A percentile compares a stretch with the other conserved stretches of the same genome.
Evolutionary conservation across 495 filamentous ascomycete species (phyloP).

Genomic region (Penicillium subrubescens): DNA sequence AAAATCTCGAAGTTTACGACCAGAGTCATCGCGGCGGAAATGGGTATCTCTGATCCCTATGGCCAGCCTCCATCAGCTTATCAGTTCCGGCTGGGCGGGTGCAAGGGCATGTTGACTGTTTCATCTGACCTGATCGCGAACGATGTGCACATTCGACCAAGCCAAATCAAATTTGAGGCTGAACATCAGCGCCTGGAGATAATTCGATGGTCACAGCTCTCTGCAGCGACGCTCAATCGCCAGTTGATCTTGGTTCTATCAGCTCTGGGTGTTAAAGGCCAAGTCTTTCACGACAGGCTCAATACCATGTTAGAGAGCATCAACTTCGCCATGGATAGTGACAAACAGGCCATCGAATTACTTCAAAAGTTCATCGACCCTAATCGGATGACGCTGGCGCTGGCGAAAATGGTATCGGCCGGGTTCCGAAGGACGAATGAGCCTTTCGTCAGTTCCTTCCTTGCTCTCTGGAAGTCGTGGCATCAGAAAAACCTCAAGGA

Average conservation of each 20-base stretch:
- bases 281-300: conserved; percentile 68
- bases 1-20: conserved; percentile 84
- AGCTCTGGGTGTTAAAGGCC: conserved; percentile 68
- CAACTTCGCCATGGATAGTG: conserved; percentile 65
- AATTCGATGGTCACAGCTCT: conserved; percentile 74
- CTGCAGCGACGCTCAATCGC: conserved; percentile 77
- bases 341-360: conserved; percentile 60
- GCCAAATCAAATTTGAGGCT: conserved; percentile 85
- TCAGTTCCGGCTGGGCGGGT: conserved; percentile 90
- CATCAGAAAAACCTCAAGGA: conserved; percentile 86
- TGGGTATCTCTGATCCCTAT: conserved; percentile 52
- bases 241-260: conserved; percentile 87
- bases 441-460: conserved; percentile 77
- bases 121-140: conserved; percentile 60
- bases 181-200: conserved; percentile 76
- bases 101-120: conserved; percentile 82
- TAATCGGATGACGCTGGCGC: conserved; percentile 72
- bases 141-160: conserved; percentile 75
- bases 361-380: conserved; percentile 80
- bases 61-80: conserved; percentile 71
- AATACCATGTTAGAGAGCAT: conserved; percentile 63
- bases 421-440: conserved; percentile 79
- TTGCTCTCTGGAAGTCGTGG: conserved; percentile 80
- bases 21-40: conserved; percentile 63
- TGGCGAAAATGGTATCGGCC: conserved; percentile 73